Base-by-base conservation (phyloP, 1,139 yeast genomes). In the Torulaspora pretoriensis region DNA sequence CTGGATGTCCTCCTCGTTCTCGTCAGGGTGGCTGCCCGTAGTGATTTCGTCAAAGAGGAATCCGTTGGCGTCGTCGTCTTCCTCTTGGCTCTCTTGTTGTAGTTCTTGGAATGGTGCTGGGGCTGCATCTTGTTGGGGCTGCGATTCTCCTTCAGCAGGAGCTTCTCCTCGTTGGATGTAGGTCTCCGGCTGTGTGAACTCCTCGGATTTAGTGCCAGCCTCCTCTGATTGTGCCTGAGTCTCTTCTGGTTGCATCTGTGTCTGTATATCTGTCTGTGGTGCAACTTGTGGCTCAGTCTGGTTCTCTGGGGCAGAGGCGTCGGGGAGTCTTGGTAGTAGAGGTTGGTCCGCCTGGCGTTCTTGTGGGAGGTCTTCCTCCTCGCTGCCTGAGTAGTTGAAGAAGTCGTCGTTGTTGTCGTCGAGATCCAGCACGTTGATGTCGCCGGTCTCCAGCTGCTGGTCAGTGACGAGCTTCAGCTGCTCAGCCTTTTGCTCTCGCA, bases 311-410 rank as follows among this genome's bases (percentile, higher is more conserved):
- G 22, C 22, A 5, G 22, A 19, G 22, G 7, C 7, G 22, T 19
- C 22, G 22, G 22, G 22, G 7, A 19, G 22, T 4, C 7, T 19
- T 19, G 22, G 22, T 4, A 19, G 7, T 6, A 19, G 34, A 13
- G 38, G 25, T 12, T 17, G 41, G 22, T 13, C 14, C 12, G 10
- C 6, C 31, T 19, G 12, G 14, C 10, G 30, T 14, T 12, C 39
- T 36, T 25, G 32, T n/a, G 32, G 22, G n/a, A 17, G 45, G 19
- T 57, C 63, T 14, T 56, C 59, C 14, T 52, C 55, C 38, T 59
- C 57, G 37, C 59, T 55, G 8, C 48, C 61, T 28, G 57, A 38
- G 3, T 47, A 53, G 12, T 50, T 60, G 35, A 60, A 58, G 16
- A 60, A 45, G 8, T 53, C 57, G 30, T 57, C 53, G 13, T 54